A percentile compares a stretch with the other conserved stretches of the same genome.
Conservation (phyloP, 169 alveolate genomes). For the Plasmodium chabaudi region DNA sequence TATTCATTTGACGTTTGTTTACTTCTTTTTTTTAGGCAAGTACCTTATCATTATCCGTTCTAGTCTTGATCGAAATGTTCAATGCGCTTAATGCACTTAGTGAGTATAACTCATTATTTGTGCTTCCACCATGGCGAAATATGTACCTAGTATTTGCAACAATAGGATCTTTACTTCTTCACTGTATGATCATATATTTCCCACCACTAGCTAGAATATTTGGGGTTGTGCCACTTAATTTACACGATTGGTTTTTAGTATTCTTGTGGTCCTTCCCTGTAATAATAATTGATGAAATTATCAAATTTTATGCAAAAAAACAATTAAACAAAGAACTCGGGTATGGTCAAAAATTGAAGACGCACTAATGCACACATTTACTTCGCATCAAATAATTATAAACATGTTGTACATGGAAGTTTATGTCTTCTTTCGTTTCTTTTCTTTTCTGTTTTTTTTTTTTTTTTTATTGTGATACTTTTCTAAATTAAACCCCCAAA, state of each 20-base stretch:
- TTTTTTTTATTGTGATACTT: too few relatives aligned
- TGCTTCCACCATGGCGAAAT: conserved; percentile 97
- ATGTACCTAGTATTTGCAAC: conserved; percentile 96
- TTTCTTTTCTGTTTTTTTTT: too few relatives aligned
- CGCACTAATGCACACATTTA: too few relatives aligned
- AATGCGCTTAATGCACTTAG: conserved; percentile 99
- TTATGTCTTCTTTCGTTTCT: too few relatives aligned
- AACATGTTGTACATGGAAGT: too few relatives aligned
- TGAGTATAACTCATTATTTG: conserved; percentile 96
- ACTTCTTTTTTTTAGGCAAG: conserved; percentile 87
- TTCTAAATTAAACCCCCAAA: too few relatives aligned
- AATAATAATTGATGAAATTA: conserved; percentile 96
- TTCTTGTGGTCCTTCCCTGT: conserved; percentile 97
- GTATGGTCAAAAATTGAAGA: neutral
- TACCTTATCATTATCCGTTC: conserved; percentile 95
- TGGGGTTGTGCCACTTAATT: conserved; percentile 93
- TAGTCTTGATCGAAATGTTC: conserved; percentile 98
- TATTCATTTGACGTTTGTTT: neutral
- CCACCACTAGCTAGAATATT: conserved; percentile 94
- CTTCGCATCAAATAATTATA: too few relatives aligned
- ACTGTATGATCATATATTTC: conserved; percentile 94
- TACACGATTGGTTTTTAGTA: conserved; percentile 96
- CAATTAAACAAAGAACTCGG: conserved; percentile 26
- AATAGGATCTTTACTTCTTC: conserved; percentile 91
- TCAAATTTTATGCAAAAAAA: conserved; percentile 93